Percentiles rank a stretch among this genome's conserved stretches.
phyloP scores from a whole-genome alignment of 2,329 filamentous ascomycete genomes.

The Blumeria graminis region DNA sequence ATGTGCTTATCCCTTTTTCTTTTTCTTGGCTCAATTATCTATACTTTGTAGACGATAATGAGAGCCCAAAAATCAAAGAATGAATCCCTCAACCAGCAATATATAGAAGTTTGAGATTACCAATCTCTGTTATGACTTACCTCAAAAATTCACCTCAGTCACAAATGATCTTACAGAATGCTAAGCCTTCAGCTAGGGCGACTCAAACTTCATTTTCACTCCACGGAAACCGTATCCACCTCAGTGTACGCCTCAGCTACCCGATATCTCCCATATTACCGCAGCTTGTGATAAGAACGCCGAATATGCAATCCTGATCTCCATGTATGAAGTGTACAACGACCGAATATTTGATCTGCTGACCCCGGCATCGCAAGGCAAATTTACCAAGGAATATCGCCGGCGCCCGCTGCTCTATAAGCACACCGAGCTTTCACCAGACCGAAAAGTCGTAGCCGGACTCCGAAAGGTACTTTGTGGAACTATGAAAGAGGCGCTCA shows the following conservation, averaged over 20 bases:
- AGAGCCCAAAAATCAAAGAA: too few relatives aligned
- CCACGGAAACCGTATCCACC: constrained; percentile 38
- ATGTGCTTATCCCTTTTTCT: neutral
- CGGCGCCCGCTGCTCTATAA: constrained; percentile 82
- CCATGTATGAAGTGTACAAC: constrained; percentile 99
- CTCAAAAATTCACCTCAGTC: neutral
- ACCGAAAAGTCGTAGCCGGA: constrained; percentile 85
- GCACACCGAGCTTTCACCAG: constrained; percentile 62
- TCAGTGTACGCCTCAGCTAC: constrained; percentile 45
- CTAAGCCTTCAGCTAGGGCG: constrained; percentile 21
- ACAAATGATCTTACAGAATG: constrained; percentile 6
- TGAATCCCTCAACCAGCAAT: too few relatives aligned
- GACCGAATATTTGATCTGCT: constrained; percentile 91
- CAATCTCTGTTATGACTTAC: too few relatives aligned
- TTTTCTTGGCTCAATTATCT: too few relatives aligned
- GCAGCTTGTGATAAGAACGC: constrained; percentile 41
- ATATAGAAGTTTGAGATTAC: too few relatives aligned
- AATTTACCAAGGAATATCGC: constrained; percentile 41
- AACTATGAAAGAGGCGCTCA: constrained; percentile 58
- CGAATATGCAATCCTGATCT: constrained; percentile 73
- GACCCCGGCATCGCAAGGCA: constrained; percentile 33
- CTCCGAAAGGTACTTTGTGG: constrained; percentile 75
- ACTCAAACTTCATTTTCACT: constrained; percentile 23
- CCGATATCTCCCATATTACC: constrained; percentile 47
- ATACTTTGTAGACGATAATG: too few relatives aligned